Percentiles rank a stretch among this genome's conserved stretches.
Evolutionary conservation across 164 flowering plant genomes (phyloP).

Genomic region (Nymphaea colorata): DNA sequence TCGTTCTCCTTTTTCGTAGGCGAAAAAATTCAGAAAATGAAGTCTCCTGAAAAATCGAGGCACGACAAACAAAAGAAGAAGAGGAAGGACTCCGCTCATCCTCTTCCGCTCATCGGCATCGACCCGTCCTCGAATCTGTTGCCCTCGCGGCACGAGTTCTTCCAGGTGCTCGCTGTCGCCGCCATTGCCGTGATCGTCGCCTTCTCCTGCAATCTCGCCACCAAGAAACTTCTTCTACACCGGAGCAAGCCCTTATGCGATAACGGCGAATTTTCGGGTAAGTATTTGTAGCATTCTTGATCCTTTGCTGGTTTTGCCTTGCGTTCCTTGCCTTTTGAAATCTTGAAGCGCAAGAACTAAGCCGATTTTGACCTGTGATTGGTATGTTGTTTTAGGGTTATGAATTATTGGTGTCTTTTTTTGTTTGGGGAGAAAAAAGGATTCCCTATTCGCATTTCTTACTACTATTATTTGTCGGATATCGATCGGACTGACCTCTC

Average conservation of each 20-base stretch:
- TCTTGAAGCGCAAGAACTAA: neutral
- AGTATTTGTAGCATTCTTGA: neutral
- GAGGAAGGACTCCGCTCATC: neutral
- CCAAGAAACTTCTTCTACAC: constrained; percentile 13
- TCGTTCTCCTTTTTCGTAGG: too few relatives aligned
- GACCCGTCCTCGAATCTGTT: constrained; percentile 25
- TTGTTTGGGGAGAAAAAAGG: neutral
- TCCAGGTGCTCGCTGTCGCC: constrained; percentile 36
- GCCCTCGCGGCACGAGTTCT: constrained; percentile 50
- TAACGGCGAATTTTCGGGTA: constrained; percentile 24
- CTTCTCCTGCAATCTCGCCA: constrained; percentile 32
- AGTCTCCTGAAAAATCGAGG: neutral
- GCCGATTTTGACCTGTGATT: neutral
- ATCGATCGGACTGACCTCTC: too few relatives aligned
- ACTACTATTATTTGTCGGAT: too few relatives aligned
- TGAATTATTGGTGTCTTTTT: neutral
- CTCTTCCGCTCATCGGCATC: neutral
- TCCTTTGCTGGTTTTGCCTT: too few relatives aligned
- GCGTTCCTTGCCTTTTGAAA: neutral
- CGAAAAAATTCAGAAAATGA: neutral
- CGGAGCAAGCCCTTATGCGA: constrained; percentile 64
- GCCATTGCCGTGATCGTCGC: constrained; percentile 49
- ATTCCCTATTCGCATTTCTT: too few relatives aligned
- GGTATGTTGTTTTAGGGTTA: neutral
- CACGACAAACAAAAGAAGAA: neutral